Conservation (phyloP, 176 grass and related monocot genomes). For the Triticum timopheevii region DNA sequence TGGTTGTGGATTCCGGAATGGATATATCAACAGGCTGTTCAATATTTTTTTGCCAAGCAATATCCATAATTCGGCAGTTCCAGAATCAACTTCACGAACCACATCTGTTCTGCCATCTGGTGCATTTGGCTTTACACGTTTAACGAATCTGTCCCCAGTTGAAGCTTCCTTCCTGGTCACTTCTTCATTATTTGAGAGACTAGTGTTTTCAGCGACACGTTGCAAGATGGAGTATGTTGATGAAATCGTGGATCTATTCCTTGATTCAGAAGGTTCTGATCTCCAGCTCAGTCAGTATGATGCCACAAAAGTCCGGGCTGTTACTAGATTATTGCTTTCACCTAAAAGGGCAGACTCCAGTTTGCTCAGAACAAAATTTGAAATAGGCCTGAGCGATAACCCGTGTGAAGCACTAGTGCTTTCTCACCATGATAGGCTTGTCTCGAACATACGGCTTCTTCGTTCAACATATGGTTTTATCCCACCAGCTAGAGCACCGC, state of each 20-base stretch:
- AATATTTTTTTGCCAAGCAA: constrained; percentile 87
- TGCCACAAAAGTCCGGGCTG: constrained; percentile 57
- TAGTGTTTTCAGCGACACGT: constrained; percentile 60
- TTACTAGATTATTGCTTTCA: constrained; percentile 76
- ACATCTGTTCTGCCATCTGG: constrained; percentile 42
- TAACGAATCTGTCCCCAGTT: constrained; percentile 66
- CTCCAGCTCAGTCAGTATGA: constrained; percentile 53
- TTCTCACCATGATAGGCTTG: constrained; percentile 84
- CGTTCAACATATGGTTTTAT: constrained; percentile 92
- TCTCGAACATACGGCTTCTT: constrained; percentile 76
- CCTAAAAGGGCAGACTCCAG: constrained; percentile 62
- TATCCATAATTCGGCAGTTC: constrained; percentile 58
- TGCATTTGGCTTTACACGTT: constrained; percentile 82
- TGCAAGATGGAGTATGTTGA: constrained; percentile 45
- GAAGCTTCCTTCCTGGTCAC: constrained; percentile 86
- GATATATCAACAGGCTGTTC: constrained; percentile 68
- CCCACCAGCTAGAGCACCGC: constrained; percentile 86
- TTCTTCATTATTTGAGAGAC: constrained; percentile 62
- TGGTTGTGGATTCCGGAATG: constrained; percentile 41
- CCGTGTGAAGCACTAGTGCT: constrained; percentile 66
- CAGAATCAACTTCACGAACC: constrained; percentile 44
- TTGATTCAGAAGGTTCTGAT: constrained; percentile 63
- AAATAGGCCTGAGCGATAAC: constrained; percentile 50
- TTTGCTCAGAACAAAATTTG: constrained; percentile 62
- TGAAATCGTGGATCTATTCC: constrained; percentile 70